These are phyloP conservation scores for Amylostereum areolatum DNA, from an alignment of 1,284 basidiomycete species.

Conservation along the genomic window DNA sequence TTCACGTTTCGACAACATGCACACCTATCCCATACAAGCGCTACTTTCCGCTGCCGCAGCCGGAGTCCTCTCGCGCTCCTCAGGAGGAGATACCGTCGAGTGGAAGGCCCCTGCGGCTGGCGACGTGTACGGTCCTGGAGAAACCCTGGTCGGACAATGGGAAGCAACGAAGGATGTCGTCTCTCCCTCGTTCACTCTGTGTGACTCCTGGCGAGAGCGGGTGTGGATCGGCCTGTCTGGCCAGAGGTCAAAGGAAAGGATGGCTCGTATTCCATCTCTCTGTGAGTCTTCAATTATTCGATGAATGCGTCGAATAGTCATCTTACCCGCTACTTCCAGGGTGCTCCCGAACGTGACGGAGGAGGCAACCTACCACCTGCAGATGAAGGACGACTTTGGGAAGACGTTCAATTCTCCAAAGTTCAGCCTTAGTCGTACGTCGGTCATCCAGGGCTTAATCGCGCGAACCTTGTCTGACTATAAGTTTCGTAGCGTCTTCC, in stretches of 20 bases:
- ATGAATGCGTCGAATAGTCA: not conserved
- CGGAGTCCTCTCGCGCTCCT: not conserved
- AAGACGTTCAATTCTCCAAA: constrained; percentile 29
- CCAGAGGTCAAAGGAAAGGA: constrained; percentile 29
- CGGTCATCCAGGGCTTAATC: not conserved
- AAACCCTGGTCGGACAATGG: constrained; percentile 25
- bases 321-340: constrained; percentile 15
- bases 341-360: constrained; percentile 26
- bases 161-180: constrained; percentile 12
- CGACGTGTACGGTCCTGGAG: constrained; percentile 22
- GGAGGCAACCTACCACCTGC: constrained; percentile 25
- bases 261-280: constrained; percentile 23
- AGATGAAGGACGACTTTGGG: constrained; percentile 36
- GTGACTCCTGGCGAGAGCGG: constrained; percentile 8
- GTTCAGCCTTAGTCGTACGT: constrained; percentile 37
- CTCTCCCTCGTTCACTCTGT: constrained; percentile 24
- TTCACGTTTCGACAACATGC: too few relatives aligned
- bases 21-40: not conserved
- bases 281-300: constrained; percentile 15
- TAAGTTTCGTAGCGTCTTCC: constrained; percentile 1
- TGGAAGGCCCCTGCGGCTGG: constrained; percentile 24
- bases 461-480: not conserved
- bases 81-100: constrained; percentile 13
- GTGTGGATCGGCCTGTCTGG: constrained; percentile 34
- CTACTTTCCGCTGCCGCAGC: constrained; percentile 5